Evolutionary conservation across 2,329 filamentous ascomycete genomes (phyloP).

Genomic region (Xylaria sp.): DNA sequence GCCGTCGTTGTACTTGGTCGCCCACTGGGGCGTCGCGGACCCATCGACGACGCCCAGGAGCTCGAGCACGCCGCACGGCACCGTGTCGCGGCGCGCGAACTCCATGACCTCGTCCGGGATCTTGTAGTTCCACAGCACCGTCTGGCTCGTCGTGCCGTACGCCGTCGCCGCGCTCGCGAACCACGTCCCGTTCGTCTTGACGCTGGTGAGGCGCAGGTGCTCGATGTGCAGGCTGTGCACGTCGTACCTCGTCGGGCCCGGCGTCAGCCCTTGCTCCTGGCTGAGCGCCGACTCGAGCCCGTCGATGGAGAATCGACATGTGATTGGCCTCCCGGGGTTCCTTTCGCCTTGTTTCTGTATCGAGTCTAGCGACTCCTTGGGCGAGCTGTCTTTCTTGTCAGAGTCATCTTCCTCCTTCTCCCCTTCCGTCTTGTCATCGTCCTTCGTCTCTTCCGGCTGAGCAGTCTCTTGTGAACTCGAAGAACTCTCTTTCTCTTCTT

Average conservation of each 20-base stretch:
- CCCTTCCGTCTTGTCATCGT: constrained; percentile 10
- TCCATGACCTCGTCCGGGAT: constrained; percentile 64
- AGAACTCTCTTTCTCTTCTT: constrained; percentile 14
- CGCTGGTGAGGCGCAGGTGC: constrained; percentile 56
- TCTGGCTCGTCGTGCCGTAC: constrained; percentile 64
- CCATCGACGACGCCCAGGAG: constrained; percentile 62
- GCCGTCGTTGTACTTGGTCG: constrained; percentile 55
- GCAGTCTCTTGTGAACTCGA: constrained; percentile 32
- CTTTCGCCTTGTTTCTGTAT: constrained; percentile 49
- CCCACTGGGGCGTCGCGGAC: constrained; percentile 66
- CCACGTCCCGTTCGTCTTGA: constrained; percentile 60
- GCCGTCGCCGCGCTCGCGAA: constrained; percentile 68
- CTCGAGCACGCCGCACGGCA: constrained; percentile 71
- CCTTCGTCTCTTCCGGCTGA: constrained; percentile 14
- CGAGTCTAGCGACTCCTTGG: constrained; percentile 52
- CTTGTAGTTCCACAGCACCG: constrained; percentile 70
- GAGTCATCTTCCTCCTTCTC: constrained; percentile 2
- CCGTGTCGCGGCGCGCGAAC: constrained; percentile 63
- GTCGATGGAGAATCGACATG: constrained; percentile 61
- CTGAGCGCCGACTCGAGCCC: constrained; percentile 60
- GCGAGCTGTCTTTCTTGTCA: constrained; percentile 32
- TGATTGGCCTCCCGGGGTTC: constrained; percentile 51
- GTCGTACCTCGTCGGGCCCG: constrained; percentile 42
- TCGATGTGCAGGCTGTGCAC: constrained; percentile 59
- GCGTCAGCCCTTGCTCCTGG: constrained; percentile 49